Evolutionary conservation across 2,329 filamentous ascomycete species (phyloP).

Genomic region (Ophiocordyceps camponoti-rufipedis): DNA sequence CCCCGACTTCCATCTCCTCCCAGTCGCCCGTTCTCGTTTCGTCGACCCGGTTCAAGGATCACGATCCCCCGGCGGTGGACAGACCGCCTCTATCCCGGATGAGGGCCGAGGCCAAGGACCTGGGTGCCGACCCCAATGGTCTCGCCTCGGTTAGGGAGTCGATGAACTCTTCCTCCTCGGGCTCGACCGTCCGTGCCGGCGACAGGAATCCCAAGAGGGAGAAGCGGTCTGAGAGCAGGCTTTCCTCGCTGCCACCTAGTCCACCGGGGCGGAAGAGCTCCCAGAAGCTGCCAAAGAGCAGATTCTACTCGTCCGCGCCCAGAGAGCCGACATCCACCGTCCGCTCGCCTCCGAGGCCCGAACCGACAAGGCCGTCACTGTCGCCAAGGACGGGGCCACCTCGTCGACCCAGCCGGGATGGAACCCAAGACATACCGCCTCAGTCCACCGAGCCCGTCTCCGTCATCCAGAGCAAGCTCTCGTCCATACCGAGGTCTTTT

Average conservation of each 20-base stretch:
- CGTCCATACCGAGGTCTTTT: constrained; percentile 24
- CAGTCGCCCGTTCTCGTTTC: constrained; percentile 42
- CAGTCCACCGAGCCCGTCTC: constrained; percentile 32
- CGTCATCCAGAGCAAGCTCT: constrained; percentile 44
- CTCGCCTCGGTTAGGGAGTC: constrained; percentile 52
- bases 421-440: constrained; percentile 41
- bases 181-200: constrained; percentile 43
- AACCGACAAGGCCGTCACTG: constrained; percentile 9
- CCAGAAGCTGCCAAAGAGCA: constrained; percentile 19
- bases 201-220: constrained; percentile 22
- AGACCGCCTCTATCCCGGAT: constrained; percentile 43
- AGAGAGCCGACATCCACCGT: constrained; percentile 17
- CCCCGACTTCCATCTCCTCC: constrained; percentile 60
- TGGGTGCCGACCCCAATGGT: constrained; percentile 31
- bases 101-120: constrained; percentile 31
- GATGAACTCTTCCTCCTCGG: constrained; percentile 53
- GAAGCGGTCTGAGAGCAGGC: constrained; percentile 21
- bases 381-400: constrained; percentile 26
- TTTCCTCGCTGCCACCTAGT: constrained; percentile 34
- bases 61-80: constrained; percentile 26
- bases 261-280: constrained; percentile 46
- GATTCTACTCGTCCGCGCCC: constrained; percentile 19
- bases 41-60: background rate
- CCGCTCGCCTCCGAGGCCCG: constrained; percentile 15
- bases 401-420: constrained; percentile 48